These are phyloP conservation scores for Claviceps spartinae DNA, from an alignment of 2,329 filamentous ascomycete species.

Conservation along the genomic window DNA sequence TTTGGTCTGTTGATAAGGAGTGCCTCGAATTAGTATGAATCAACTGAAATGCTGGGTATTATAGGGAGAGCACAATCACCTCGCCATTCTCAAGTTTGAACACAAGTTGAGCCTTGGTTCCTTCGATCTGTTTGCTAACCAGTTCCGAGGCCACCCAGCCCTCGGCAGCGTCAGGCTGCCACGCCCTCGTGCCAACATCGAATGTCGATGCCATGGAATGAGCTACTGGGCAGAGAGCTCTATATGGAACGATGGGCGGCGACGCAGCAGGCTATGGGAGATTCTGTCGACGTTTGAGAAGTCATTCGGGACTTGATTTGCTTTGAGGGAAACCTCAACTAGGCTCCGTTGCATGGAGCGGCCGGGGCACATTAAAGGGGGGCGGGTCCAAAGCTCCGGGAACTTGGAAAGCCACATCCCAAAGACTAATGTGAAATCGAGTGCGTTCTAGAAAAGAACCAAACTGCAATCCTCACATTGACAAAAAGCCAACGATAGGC, in stretches of 20 bases:
- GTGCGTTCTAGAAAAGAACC: background rate
- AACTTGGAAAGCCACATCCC: background rate
- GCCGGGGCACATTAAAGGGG: slow-evolving; percentile 4
- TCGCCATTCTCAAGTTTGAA: slow-evolving; percentile 90
- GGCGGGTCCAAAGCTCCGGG: slow-evolving; percentile 8
- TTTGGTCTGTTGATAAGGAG: slow-evolving; percentile 46
- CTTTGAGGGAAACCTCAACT: slow-evolving; percentile 2
- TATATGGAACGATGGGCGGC: slow-evolving; percentile 8
- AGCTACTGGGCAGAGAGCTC: slow-evolving; percentile 5
- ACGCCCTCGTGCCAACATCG: slow-evolving; percentile 92
- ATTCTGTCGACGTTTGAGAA: background rate
- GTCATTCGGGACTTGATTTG: slow-evolving; percentile 4
- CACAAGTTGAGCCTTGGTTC: slow-evolving; percentile 73
- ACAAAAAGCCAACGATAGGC: too few relatives aligned
- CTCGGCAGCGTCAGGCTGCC: slow-evolving; percentile 92
- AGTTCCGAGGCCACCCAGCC: slow-evolving; percentile 98
- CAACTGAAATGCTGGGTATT: background rate
- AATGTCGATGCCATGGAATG: slow-evolving; percentile 76
- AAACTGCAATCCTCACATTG: background rate
- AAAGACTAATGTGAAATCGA: background rate
- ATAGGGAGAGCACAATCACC: slow-evolving; percentile 34
- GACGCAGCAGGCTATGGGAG: slow-evolving; percentile 1
- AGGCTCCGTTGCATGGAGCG: background rate
- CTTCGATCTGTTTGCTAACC: slow-evolving; percentile 68
- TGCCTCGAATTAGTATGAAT: background rate